Conservation (phyloP, 208 protist species). For the Wallacemonas sp. region DNA sequence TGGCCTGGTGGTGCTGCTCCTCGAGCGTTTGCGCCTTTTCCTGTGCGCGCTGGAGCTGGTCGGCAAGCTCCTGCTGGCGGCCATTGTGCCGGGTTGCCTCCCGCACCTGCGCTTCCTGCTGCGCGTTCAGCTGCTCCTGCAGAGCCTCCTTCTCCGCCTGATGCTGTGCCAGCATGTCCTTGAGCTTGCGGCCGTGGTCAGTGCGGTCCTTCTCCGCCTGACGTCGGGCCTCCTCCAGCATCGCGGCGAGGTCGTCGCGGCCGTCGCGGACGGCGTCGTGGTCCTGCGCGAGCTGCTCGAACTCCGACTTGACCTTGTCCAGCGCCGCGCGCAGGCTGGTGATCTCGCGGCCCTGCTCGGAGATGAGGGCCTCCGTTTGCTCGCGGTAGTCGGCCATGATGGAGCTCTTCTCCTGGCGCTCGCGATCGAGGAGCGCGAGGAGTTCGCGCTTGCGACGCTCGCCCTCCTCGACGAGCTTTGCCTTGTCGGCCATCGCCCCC, state of each 20-base stretch:
- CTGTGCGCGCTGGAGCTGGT: slow-evolving; percentile 51
- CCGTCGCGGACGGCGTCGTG: slow-evolving; percentile 38
- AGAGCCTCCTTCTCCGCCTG: slow-evolving; percentile 38
- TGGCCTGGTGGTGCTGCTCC: slow-evolving; percentile 39
- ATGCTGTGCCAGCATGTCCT: slow-evolving; percentile 49
- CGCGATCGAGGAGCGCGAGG: slow-evolving; percentile 67
- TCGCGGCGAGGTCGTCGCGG: slow-evolving; percentile 36
- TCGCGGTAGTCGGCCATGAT: slow-evolving; percentile 90
- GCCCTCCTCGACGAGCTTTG: slow-evolving; percentile 55
- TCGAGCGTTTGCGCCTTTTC: slow-evolving; percentile 51
- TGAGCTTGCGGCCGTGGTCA: slow-evolving; percentile 41
- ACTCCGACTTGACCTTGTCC: slow-evolving; percentile 51
- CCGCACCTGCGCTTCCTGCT: slow-evolving; percentile 51
- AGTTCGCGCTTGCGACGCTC: slow-evolving; percentile 70
- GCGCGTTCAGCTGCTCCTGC: slow-evolving; percentile 42
- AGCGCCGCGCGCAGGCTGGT: slow-evolving; percentile 61
- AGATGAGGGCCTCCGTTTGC: slow-evolving; percentile 86
- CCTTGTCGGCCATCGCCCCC: slow-evolving; percentile 74
- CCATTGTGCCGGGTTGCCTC: slow-evolving; percentile 32
- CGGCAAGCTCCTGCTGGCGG: slow-evolving; percentile 49
- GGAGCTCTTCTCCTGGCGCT: slow-evolving; percentile 83
- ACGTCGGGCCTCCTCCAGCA: slow-evolving; percentile 35
- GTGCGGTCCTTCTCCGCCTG: slow-evolving; percentile 46
- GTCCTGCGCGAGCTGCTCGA: slow-evolving; percentile 43
- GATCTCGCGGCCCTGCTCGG: slow-evolving; percentile 85